Evolutionary conservation across 2,329 filamentous ascomycete species (phyloP).

Genomic region (Alternaria brassicae): DNA sequence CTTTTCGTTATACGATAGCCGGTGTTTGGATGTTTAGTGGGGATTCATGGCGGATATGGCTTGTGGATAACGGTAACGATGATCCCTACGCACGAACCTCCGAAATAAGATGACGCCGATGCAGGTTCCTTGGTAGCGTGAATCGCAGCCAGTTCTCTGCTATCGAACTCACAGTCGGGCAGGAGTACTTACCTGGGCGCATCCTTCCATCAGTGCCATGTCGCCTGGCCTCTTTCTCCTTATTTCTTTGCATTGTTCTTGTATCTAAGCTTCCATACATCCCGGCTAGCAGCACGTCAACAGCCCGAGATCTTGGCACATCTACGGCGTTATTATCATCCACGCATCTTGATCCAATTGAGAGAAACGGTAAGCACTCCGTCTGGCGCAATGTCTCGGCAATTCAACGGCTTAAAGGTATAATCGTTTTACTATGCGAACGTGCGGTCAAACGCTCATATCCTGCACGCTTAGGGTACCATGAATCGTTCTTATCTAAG

Average conservation of each 20-base stretch:
- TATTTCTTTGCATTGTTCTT: neutral
- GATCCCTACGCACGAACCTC: neutral
- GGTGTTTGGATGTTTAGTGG: neutral
- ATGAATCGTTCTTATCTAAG: constrained; percentile 23
- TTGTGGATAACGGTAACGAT: neutral
- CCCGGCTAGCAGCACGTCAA: constrained; percentile 10
- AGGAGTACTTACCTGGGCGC: constrained; percentile 5
- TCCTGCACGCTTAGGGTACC: neutral
- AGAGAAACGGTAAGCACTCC: constrained; percentile 24
- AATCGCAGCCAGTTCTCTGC: neutral
- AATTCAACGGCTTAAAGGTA: constrained; percentile 8
- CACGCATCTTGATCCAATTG: constrained; percentile 4
- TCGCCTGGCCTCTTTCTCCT: constrained; percentile 9
- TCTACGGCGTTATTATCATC: neutral
- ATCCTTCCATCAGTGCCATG: constrained; percentile 4
- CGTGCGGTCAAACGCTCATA: neutral
- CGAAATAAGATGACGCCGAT: neutral
- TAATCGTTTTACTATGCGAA: constrained; percentile 5
- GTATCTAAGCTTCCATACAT: neutral
- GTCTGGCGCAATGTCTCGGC: constrained; percentile 2
- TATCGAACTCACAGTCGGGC: neutral
- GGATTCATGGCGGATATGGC: neutral
- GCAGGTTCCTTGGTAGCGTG: constrained; percentile 2
- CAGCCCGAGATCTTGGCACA: constrained; percentile 1
- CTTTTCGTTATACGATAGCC: constrained; percentile 1